Percentiles rank a stretch among this genome's conserved stretches.
Conservation (phyloP, 2,329 filamentous ascomycete species). For the Xylariaceae sp. region DNA sequence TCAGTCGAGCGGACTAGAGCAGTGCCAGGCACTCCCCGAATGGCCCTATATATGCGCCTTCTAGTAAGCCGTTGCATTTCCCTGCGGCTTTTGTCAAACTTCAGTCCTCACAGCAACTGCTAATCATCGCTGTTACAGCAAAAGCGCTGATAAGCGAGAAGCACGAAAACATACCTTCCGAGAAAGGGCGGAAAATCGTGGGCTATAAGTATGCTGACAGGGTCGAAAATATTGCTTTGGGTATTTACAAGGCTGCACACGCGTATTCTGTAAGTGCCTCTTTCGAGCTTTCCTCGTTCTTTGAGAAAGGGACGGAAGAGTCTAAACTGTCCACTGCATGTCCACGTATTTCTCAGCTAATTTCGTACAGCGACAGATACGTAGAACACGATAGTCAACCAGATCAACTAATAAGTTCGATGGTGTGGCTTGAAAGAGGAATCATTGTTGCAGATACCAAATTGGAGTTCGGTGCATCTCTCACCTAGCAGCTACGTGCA, state of each 20-base stretch:
- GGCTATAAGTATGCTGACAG: slow-evolving; percentile 68
- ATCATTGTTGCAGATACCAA: slow-evolving; percentile 75
- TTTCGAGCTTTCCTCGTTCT: neutral
- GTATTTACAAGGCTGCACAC: slow-evolving; percentile 68
- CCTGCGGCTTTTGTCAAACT: neutral
- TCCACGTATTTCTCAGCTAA: neutral
- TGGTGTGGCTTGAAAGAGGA: slow-evolving; percentile 55
- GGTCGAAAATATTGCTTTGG: slow-evolving; percentile 69
- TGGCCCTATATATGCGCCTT: slow-evolving; percentile 75
- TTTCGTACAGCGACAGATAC: neutral
- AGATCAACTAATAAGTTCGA: neutral
- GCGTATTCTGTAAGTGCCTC: slow-evolving; percentile 61
- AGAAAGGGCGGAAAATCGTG: slow-evolving; percentile 67
- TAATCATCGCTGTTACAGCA: slow-evolving; percentile 54
- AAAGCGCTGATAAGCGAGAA: slow-evolving; percentile 82
- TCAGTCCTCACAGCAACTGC: neutral
- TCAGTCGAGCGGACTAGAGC: slow-evolving; percentile 70
- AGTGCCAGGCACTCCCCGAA: slow-evolving; percentile 72
- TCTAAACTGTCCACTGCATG: neutral
- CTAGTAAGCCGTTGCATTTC: slow-evolving; percentile 16
- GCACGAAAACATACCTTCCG: slow-evolving; percentile 75
- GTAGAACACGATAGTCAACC: too few relatives aligned
- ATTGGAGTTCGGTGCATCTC: slow-evolving; percentile 48
- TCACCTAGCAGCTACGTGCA: neutral
- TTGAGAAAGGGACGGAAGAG: neutral